Evolutionary conservation across 805 yeast genomes (phyloP).

Genomic region (Pichia cabralensis): DNA sequence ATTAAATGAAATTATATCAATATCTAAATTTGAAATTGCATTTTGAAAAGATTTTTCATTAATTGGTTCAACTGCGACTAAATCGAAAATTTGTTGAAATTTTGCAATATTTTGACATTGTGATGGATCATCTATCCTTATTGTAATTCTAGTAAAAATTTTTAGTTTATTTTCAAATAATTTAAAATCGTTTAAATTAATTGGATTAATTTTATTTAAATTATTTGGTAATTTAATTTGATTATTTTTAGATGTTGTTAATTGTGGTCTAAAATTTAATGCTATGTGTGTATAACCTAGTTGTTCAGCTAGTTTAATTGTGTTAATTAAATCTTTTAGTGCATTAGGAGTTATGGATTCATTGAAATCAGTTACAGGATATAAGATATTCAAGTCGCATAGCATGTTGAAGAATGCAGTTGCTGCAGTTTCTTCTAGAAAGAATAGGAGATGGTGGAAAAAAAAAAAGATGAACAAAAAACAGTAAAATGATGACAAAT

Average conservation of each 20-base stretch:
- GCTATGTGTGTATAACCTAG: slow-evolving; percentile 74
- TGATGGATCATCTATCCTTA: slow-evolving; percentile 67
- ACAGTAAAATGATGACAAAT: neutral
- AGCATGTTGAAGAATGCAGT: slow-evolving; percentile 25
- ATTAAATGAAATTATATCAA: slow-evolving; percentile 73
- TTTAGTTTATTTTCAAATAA: slow-evolving; percentile 31
- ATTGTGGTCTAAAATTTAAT: slow-evolving; percentile 39
- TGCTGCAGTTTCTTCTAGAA: too few species aligned
- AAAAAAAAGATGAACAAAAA: neutral
- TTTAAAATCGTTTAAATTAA: slow-evolving; percentile 25
- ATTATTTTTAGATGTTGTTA: slow-evolving; percentile 26
- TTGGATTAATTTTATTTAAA: slow-evolving; percentile 32
- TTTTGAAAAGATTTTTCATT: slow-evolving; percentile 71
- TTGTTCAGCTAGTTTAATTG: slow-evolving; percentile 42
- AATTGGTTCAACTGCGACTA: slow-evolving; percentile 72
- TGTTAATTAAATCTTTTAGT: slow-evolving; percentile 35
- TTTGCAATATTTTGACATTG: slow-evolving; percentile 56
- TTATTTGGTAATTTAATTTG: slow-evolving; percentile 45
- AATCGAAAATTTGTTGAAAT: slow-evolving; percentile 45
- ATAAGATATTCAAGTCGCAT: slow-evolving; percentile 62
- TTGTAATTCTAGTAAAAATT: slow-evolving; percentile 62
- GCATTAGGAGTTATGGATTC: slow-evolving; percentile 33
- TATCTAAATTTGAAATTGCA: slow-evolving; percentile 65
- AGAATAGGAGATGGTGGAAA: too few species aligned
- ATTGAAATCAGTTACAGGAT: slow-evolving; percentile 50